Percentiles rank a stretch among this genome's conserved stretches.
Conservation (phyloP, 163 green algal species). For the Prototheca stagnorum region DNA sequence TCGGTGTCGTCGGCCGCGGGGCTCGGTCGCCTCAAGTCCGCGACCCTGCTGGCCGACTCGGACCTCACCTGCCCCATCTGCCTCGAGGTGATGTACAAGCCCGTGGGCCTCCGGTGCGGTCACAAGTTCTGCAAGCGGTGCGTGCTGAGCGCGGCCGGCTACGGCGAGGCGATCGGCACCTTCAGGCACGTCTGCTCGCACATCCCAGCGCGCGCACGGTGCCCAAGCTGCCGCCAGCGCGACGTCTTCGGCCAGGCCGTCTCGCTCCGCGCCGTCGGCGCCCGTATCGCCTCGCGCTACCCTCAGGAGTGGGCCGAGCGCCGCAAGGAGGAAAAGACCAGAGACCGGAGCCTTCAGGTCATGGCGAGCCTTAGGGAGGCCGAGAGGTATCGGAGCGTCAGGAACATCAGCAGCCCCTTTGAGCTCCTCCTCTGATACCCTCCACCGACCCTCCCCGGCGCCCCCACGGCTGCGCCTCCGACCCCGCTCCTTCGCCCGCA, state of each 20-base stretch:
- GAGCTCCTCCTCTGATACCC: neutral
- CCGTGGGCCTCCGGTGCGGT: conserved; percentile 13
- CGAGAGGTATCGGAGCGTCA: too few relatives aligned
- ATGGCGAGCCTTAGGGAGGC: too few relatives aligned
- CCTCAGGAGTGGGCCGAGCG: conserved; percentile 8
- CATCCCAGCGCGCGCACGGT: conserved; percentile 1
- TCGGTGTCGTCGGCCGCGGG: neutral
- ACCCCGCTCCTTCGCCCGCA: too few relatives aligned
- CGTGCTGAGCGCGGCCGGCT: conserved; percentile 10
- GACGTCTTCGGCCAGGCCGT: conserved; percentile 10
- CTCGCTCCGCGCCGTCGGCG: conserved; percentile 7
- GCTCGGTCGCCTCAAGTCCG: neutral
- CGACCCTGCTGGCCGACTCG: conserved; percentile 1
- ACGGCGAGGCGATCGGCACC: conserved; percentile 8
- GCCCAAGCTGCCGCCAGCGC: conserved; percentile 15
- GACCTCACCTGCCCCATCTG: conserved; percentile 23
- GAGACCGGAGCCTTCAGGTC: too few relatives aligned
- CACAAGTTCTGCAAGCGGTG: conserved; percentile 19
- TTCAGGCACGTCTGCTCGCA: conserved; percentile 12
- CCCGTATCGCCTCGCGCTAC: conserved; percentile 5
- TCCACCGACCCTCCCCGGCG: too few relatives aligned
- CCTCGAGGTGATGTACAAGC: conserved; percentile 21
- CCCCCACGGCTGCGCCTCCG: too few relatives aligned
- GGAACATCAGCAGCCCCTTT: too few relatives aligned
- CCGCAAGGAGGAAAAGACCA: conserved; percentile 3